These are phyloP conservation scores for Aurantiochytrium sp. DNA, from an alignment of 108 stramenopile genomes.

Conservation along the genomic window DNA sequence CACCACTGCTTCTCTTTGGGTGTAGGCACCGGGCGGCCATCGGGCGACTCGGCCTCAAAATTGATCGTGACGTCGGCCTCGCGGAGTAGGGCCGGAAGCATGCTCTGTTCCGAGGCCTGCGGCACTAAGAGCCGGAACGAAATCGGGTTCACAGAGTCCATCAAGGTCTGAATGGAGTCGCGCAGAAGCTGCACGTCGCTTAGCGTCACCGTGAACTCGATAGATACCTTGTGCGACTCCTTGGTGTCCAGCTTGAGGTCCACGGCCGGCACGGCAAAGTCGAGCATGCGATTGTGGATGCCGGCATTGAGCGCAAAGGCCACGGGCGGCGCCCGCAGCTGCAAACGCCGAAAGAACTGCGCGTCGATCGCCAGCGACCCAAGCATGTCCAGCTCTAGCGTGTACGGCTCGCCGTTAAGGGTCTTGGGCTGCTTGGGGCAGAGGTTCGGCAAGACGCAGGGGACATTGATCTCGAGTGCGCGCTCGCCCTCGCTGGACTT, in stretches of 20 bases:
- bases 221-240: neutral
- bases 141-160: neutral
- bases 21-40: neutral
- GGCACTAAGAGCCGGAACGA: neutral
- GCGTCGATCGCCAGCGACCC: neutral
- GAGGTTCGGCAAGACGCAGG: neutral
- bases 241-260: neutral
- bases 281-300: neutral
- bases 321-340: neutral
- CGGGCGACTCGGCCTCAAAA: neutral
- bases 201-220: neutral
- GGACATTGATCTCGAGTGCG: neutral
- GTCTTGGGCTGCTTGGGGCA: neutral
- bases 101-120: neutral
- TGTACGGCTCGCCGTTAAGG: neutral
- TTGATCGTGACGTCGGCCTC: neutral
- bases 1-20: neutral
- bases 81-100: neutral
- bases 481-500: neutral
- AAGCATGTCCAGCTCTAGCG: neutral
- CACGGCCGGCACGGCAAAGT: neutral
- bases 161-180: neutral
- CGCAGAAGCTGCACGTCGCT: neutral
- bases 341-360: neutral
- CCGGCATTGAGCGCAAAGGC: neutral